These are phyloP conservation scores for Hyphopichia pseudoburtonii DNA, from an alignment of 1,139 yeast genomes.

Conservation along the genomic window DNA sequence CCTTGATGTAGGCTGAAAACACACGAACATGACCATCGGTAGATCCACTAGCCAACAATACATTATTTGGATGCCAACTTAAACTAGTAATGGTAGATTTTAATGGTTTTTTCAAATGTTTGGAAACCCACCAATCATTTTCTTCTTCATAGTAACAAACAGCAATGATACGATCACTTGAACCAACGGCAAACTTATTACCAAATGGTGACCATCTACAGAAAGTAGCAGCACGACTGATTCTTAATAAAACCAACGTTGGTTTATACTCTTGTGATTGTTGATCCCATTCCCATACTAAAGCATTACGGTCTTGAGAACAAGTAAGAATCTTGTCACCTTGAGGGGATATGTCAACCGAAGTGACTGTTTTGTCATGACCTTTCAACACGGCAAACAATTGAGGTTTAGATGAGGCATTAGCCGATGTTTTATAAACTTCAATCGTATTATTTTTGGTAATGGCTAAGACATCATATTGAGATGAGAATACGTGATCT, in stretches of 20 bases:
- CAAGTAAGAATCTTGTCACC: constrained; percentile 89
- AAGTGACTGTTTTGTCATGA: constrained; percentile 94
- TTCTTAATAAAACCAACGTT: constrained; percentile 86
- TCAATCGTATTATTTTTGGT: constrained; percentile 79
- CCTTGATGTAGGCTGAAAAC: constrained; percentile 89
- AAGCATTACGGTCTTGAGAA: constrained; percentile 96
- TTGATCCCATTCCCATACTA: constrained; percentile 81
- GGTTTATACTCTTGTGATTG: constrained; percentile 64
- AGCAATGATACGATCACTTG: constrained; percentile 91
- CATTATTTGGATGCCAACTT: constrained; percentile 95
- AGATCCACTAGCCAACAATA: constrained; percentile 85
- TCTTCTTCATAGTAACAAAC: constrained; percentile 95
- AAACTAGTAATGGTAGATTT: constrained; percentile 82
- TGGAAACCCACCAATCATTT: constrained; percentile 99
- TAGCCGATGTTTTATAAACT: constrained; percentile 56
- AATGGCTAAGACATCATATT: constrained; percentile 68
- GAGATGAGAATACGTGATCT: constrained; percentile 84
- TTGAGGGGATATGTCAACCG: constrained; percentile 86
- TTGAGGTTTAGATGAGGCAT: constrained; percentile 37
- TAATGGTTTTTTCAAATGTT: constrained; percentile 91
- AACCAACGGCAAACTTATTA: constrained; percentile 92
- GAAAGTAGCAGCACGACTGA: constrained; percentile 90
- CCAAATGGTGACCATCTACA: constrained; percentile 96
- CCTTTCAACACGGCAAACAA: constrained; percentile 67
- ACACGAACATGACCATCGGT: constrained; percentile 95